Evolutionary conservation across 345 rosid species (phyloP), one percentile per base, ranked within the genome.

Genomic region (Gossypium thurberi): DNA sequence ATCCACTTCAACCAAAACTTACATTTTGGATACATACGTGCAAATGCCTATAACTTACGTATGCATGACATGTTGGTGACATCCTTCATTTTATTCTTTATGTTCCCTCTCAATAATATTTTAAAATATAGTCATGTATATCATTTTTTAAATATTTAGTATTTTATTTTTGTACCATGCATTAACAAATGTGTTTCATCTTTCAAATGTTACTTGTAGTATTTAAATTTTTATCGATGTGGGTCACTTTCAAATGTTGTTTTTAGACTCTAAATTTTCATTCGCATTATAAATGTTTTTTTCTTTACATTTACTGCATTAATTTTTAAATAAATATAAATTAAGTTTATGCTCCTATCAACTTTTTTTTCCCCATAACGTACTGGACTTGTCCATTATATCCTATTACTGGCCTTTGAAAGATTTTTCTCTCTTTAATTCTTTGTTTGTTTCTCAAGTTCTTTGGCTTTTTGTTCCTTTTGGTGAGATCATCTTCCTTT

Each of bases 41-140:
- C 52, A 43, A 44, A 12, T 21, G 51, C 10, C 12, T 28, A 21
- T n/a, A 52, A 52, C 42, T 69, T 43, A 3, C 15, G 74, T 25
- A 53, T 6, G 18, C 53, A n/a, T 69, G 77, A 74, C 60, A 60
- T 74, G 14, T 2, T 10, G 23, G 23, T 57, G 64, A 74, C 17
- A 51, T 43, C 33, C 37, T 4, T 53, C 14, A 6, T 28, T 55
- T n/a, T 10, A 70, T 6, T 28, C 8, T 70, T n/a, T 50, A 10
- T 20, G 9, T 53, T 33, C 37, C 6, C 6, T 33, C 37, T 33
- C 37, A 33, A 33, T 4, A 33, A 33, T 4, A 33, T 33, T 33
- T 33, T 33, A 33, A 33, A 33, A 33, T 33, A 33, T 4, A 33
- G 37, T 33, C 37, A 0, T 48, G 17, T 53, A 14, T 28, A 8